Conservation (phyloP, 2,329 filamentous ascomycete species). For the Berkeleyomyces basicola region DNA sequence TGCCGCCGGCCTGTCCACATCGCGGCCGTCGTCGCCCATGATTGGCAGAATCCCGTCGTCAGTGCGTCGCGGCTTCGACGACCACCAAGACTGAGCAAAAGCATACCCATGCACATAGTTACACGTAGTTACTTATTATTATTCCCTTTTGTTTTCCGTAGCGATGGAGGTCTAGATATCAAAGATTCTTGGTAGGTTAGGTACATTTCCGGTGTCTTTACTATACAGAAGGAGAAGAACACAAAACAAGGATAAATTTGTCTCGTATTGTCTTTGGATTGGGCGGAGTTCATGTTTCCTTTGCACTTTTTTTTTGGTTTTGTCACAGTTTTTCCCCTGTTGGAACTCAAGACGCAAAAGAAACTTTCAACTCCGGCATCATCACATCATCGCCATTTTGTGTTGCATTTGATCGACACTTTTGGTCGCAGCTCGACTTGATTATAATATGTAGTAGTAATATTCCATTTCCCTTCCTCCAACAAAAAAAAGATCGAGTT, state of each 20-base stretch:
- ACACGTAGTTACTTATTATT: background rate
- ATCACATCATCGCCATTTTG: background rate
- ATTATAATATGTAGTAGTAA: slow-evolving; percentile 3
- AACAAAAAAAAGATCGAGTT: background rate
- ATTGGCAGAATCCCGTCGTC: slow-evolving; percentile 12
- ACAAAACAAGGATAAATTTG: background rate
- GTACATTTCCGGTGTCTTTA: background rate
- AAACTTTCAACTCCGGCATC: background rate
- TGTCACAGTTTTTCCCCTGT: background rate
- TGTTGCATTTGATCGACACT: background rate
- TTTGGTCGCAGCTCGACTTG: background rate
- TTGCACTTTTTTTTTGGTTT: background rate
- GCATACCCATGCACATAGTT: background rate
- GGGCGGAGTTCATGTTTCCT: background rate
- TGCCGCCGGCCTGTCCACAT: slow-evolving; percentile 8
- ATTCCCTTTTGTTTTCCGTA: background rate
- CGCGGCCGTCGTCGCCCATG: slow-evolving; percentile 12
- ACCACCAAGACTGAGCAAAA: background rate
- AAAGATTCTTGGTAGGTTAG: background rate
- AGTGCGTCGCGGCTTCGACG: slow-evolving; percentile 9
- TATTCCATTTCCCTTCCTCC: background rate
- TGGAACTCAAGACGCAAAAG: background rate
- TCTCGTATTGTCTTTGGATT: background rate
- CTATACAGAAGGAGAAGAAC: background rate
- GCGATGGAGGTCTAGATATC: background rate